Conservation (phyloP, 2,329 filamentous ascomycete species). For the Byssoonygena ceratinophila region DNA sequence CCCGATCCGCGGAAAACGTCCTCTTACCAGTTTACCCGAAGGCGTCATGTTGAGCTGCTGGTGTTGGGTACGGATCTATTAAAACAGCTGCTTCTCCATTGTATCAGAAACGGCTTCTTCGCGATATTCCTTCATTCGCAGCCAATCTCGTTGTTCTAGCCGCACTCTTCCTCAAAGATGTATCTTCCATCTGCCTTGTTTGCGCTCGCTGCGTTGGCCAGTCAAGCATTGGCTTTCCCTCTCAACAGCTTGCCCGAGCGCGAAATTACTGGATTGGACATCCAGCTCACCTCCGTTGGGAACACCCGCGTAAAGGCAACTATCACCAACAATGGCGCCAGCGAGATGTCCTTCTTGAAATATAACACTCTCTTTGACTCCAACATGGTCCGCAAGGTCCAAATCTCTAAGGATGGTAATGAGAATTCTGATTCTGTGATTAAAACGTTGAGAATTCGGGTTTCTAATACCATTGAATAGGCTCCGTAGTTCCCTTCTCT, state of each 20-base stretch:
- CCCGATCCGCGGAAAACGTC: neutral
- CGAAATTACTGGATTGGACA: slow-evolving; percentile 21
- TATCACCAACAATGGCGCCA: slow-evolving; percentile 28
- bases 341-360: slow-evolving; percentile 29
- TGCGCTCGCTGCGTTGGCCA: slow-evolving; percentile 1
- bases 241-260: slow-evolving; percentile 17
- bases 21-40: neutral
- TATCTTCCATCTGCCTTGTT: neutral
- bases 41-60: neutral
- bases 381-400: slow-evolving; percentile 29
- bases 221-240: neutral
- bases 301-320: slow-evolving; percentile 31
- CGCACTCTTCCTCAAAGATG: neutral
- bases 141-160: neutral
- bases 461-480: neutral
- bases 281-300: slow-evolving; percentile 25
- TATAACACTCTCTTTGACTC: slow-evolving; percentile 30
- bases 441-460: slow-evolving; percentile 17
- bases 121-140: neutral
- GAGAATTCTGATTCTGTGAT: neutral
- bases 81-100: too few species aligned
- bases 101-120: neutral
- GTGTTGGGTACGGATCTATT: neutral
- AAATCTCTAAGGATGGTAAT: slow-evolving; percentile 27
- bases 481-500: slow-evolving; percentile 23